Percentiles rank a stretch among this genome's conserved stretches.
phyloP scores from a whole-genome alignment of 805 yeast species.

The Candida ponderosae region DNA sequence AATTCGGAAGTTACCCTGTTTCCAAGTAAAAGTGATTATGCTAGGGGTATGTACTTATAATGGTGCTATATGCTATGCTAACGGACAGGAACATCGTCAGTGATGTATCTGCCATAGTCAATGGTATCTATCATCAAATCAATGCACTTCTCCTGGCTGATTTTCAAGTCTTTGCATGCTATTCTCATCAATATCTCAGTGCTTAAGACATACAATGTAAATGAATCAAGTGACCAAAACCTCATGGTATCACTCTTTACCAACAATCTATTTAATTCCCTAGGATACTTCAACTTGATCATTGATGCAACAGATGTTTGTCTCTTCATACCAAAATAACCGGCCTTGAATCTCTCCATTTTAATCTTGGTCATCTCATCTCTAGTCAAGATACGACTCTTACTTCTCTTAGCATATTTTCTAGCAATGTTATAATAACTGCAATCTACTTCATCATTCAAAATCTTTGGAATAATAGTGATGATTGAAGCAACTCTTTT shows the following conservation, averaged over 20 bases:
- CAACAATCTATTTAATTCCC: conserved; percentile 20
- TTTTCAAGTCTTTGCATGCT: conserved; percentile 36
- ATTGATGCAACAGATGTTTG: conserved; percentile 41
- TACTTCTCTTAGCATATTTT: conserved; percentile 28
- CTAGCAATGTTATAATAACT: conserved; percentile 44
- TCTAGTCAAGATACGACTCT: conserved; percentile 33
- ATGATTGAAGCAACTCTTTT: conserved; percentile 23
- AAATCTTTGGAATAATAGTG: conserved; percentile 27
- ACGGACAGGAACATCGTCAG: conserved; percentile 10
- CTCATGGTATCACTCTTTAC: conserved; percentile 36
- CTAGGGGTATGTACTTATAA: no score
- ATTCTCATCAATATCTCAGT: conserved; percentile 52
- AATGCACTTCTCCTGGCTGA: conserved; percentile 36
- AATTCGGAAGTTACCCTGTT: no score
- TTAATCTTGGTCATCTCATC: conserved; percentile 39
- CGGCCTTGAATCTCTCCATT: conserved; percentile 41
- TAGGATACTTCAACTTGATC: conserved; percentile 27
- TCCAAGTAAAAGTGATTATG: no score
- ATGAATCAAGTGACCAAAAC: conserved; percentile 56
- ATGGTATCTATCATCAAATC: conserved; percentile 36
- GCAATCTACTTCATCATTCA: conserved; percentile 39
- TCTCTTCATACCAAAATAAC: conserved; percentile 54
- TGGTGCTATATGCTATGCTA: not conserved
- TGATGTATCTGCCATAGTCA: conserved; percentile 36
- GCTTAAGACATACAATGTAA: conserved; percentile 50